These are phyloP conservation scores for Celoporthe dispersa DNA, from an alignment of 2,329 filamentous ascomycete species.

Conservation along the genomic window DNA sequence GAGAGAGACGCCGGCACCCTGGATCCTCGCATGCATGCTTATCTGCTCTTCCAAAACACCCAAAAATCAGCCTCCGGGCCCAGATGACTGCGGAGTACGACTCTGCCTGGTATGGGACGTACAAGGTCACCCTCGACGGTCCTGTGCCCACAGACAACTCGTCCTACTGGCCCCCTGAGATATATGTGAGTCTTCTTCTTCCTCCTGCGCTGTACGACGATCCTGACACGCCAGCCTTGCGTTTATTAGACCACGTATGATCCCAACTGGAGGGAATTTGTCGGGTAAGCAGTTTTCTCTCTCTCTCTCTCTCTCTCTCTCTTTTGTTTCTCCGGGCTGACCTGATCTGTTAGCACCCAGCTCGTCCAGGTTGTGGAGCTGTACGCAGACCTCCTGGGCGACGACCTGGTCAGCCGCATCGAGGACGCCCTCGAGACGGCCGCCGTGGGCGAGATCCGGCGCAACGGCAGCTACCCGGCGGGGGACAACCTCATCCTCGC, in stretches of 20 bases:
- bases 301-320: not conserved
- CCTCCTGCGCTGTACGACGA: too few species aligned
- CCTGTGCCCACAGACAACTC: conserved; percentile 43
- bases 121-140: conserved; percentile 46
- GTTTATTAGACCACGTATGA: conserved; percentile 34
- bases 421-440: conserved; percentile 43
- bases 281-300: conserved; percentile 34
- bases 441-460: conserved; percentile 45
- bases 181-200: conserved; percentile 36
- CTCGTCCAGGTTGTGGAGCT: conserved; percentile 43
- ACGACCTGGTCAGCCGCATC: conserved; percentile 40
- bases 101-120: conserved; percentile 48
- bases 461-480: conserved; percentile 44
- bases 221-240: not conserved
- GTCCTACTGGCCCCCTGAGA: conserved; percentile 39
- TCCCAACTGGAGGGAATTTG: conserved; percentile 45
- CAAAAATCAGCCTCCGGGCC: conserved; percentile 1
- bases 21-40: too few species aligned
- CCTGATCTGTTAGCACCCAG: conserved; percentile 33
- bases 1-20: too few species aligned
- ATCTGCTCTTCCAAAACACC: too few species aligned
- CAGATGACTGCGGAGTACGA: conserved; percentile 44
- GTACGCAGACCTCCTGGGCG: conserved; percentile 39
- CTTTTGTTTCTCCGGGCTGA: not conserved
- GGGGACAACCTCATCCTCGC: conserved; percentile 45